These are phyloP conservation scores for Cicer yamashitae DNA, from an alignment of 306 rosid species.

Conservation along the genomic window DNA sequence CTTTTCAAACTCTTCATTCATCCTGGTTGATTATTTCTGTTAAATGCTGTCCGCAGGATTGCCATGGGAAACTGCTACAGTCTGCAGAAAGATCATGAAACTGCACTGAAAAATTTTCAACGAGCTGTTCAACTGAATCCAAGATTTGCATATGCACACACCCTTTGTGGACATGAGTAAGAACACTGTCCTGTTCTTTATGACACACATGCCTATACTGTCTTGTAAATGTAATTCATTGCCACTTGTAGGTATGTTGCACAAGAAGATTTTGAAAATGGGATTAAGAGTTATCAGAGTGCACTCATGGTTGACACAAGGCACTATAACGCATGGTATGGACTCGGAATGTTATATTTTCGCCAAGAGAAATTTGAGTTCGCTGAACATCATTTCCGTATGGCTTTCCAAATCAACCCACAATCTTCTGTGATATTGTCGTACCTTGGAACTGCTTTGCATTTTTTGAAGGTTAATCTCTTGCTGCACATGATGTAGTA, in stretches of 20 bases:
- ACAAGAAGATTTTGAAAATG: constrained; percentile 95
- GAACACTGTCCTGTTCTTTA: constrained; percentile 41
- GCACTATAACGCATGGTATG: constrained; percentile 96
- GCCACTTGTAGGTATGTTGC: constrained; percentile 72
- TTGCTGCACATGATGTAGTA: constrained; percentile 33
- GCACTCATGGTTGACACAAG: constrained; percentile 88
- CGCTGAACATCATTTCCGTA: constrained; percentile 87
- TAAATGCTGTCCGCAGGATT: constrained; percentile 52
- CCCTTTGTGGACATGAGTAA: constrained; percentile 98
- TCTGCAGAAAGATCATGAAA: constrained; percentile 59
- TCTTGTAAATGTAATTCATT: constrained; percentile 44
- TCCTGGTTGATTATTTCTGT: constrained; percentile 28
- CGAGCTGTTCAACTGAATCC: constrained; percentile 93
- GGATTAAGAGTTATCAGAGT: constrained; percentile 86
- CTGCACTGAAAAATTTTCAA: constrained; percentile 82
- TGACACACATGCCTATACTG: constrained; percentile 16
- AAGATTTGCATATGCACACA: constrained; percentile 96
- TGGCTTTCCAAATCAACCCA: constrained; percentile 83
- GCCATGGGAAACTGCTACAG: constrained; percentile 69
- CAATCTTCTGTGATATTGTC: constrained; percentile 91
- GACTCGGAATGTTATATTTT: constrained; percentile 94
- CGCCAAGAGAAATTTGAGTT: constrained; percentile 95
- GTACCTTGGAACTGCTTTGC: constrained; percentile 87
- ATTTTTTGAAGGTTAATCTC: constrained; percentile 74
- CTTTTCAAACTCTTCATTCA: constrained; percentile 7